Evolutionary conservation across 1,284 basidiomycete genomes (phyloP).

Genomic region (Stygiomarasmius scandens): DNA sequence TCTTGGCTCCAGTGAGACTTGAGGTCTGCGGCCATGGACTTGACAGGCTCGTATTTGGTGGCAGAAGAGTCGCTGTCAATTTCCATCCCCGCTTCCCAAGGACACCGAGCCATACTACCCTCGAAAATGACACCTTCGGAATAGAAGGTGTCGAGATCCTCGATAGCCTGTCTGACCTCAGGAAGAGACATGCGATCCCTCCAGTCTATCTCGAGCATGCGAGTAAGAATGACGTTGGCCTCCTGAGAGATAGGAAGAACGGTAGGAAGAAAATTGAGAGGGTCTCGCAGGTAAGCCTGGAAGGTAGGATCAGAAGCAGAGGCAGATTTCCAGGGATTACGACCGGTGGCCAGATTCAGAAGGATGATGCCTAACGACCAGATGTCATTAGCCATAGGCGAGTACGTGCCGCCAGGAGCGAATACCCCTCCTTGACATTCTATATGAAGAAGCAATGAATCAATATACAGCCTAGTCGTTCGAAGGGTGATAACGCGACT

Average conservation of each 20-base stretch:
- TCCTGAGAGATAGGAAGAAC: conserved; percentile 77
- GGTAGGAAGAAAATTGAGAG: conserved; percentile 65
- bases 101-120: conserved; percentile 80
- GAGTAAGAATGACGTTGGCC: conserved; percentile 66
- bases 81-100: conserved; percentile 77
- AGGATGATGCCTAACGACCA: conserved; percentile 98
- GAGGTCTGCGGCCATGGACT: conserved; percentile 33
- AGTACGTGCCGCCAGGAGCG: conserved; percentile 73
- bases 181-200: conserved; percentile 67
- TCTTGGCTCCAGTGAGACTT: conserved; percentile 67
- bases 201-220: conserved; percentile 77
- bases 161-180: conserved; percentile 73
- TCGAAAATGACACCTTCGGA: conserved; percentile 76
- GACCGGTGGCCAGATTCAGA: conserved; percentile 92
- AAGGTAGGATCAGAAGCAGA: conserved; percentile 76
- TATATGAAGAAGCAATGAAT: conserved; percentile 29
- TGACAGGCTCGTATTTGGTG: conserved; percentile 33
- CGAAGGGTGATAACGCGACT: conserved; percentile 27
- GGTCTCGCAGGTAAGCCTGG: conserved; percentile 71
- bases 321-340: conserved; percentile 99
- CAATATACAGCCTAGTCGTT: conserved; percentile 10
- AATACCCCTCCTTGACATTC: conserved; percentile 92
- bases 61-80: conserved; percentile 59
- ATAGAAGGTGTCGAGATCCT: conserved; percentile 70
- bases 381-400: conserved; percentile 89